Evolutionary conservation across 2,329 filamentous ascomycete species (phyloP).

Genomic region (Colletotrichum phormii): DNA sequence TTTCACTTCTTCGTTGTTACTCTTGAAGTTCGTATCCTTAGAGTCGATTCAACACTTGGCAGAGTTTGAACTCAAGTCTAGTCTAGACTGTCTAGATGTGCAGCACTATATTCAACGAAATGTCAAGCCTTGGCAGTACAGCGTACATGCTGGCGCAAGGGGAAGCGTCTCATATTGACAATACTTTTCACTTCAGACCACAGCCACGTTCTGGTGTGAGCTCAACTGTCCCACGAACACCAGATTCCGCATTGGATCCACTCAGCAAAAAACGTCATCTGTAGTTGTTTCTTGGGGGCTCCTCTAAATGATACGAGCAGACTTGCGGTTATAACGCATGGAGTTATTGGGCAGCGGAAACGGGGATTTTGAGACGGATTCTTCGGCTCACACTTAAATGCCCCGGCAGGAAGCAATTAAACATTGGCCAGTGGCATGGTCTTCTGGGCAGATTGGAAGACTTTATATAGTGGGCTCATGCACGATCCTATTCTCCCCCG

Average conservation of each 20-base stretch:
- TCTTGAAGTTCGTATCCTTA: neutral
- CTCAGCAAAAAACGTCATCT: neutral
- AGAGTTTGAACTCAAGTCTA: neutral
- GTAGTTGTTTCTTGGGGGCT: neutral
- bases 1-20: neutral
- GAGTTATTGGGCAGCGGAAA: neutral
- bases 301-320: neutral
- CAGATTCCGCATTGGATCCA: neutral
- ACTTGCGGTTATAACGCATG: neutral
- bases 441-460: neutral
- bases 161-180: slow-evolving; percentile 27
- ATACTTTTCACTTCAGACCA: neutral
- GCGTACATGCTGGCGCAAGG: slow-evolving; percentile 7
- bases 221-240: neutral
- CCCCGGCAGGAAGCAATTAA: neutral
- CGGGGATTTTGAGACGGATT: neutral
- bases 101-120: slow-evolving; percentile 21
- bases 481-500: slow-evolving; percentile 10
- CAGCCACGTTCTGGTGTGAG: neutral
- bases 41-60: neutral
- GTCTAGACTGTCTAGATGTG: neutral
- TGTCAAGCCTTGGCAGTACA: slow-evolving; percentile 18
- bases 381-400: slow-evolving; percentile 1
- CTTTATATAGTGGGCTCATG: slow-evolving; percentile 29
- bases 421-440: neutral